Conservation (phyloP, 345 rosid species). For the Gossypioides kirkii region DNA sequence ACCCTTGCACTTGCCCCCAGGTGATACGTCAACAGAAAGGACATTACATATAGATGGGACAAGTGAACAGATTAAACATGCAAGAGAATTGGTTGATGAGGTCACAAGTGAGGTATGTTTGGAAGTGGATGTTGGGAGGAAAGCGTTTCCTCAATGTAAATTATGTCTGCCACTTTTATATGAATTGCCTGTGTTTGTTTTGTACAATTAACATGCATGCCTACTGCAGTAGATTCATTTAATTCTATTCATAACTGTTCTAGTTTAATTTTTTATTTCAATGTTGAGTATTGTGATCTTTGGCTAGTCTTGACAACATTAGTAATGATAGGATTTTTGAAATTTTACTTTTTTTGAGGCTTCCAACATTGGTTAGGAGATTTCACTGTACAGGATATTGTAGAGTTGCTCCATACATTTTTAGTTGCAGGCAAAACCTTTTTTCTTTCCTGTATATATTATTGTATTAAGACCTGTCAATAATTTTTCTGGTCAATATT, state of each 20-base stretch:
- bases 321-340: neutral
- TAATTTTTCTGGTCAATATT: neutral
- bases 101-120: slow-evolving; percentile 93
- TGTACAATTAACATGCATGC: neutral
- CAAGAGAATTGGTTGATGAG: slow-evolving; percentile 87
- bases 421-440: neutral
- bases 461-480: neutral
- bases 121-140: slow-evolving; percentile 24
- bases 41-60: slow-evolving; percentile 90
- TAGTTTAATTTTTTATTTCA: neutral
- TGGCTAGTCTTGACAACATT: neutral
- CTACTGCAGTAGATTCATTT: neutral
- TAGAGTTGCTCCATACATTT: neutral
- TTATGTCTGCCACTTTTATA: neutral
- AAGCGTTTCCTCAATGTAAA: slow-evolving; percentile 3
- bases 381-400: neutral
- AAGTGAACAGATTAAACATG: slow-evolving; percentile 80
- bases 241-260: neutral
- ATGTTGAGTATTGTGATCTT: neutral
- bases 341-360: neutral
- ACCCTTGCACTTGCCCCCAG: slow-evolving; percentile 96
- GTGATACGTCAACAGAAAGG: slow-evolving; percentile 76
- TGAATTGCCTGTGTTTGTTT: neutral
- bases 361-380: neutral
- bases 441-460: neutral